Conservation (phyloP, 2,329 filamentous ascomycete genomes). For the Fusarium pseudocircinatum region DNA sequence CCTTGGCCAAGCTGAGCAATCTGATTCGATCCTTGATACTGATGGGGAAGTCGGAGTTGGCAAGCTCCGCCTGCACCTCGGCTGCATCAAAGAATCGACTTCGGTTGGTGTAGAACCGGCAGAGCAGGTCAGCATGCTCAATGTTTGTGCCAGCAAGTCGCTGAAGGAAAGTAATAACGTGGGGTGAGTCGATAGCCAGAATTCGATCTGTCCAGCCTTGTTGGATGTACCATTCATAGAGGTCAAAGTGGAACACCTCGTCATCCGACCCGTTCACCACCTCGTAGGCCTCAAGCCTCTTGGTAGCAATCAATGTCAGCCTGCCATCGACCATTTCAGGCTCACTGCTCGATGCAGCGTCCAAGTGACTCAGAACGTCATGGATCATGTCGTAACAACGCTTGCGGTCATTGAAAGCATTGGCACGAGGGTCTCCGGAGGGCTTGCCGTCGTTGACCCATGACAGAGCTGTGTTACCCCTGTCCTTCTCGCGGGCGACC, state of each 20-base stretch:
- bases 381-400: slow-evolving; percentile 90
- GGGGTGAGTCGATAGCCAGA: slow-evolving; percentile 83
- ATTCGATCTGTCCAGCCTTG: slow-evolving; percentile 88
- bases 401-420: slow-evolving; percentile 75
- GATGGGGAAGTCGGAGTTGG: slow-evolving; percentile 82
- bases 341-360: slow-evolving; percentile 73
- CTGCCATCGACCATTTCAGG: slow-evolving; percentile 82
- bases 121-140: slow-evolving; percentile 87
- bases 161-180: slow-evolving; percentile 86
- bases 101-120: slow-evolving; percentile 89
- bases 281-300: slow-evolving; percentile 86
- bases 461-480: slow-evolving; percentile 82
- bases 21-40: slow-evolving; percentile 87
- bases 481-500: slow-evolving; percentile 86
- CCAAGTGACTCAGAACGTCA: slow-evolving; percentile 79
- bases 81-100: slow-evolving; percentile 88
- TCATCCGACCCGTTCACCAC: slow-evolving; percentile 90
- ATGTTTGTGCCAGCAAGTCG: slow-evolving; percentile 77
- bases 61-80: slow-evolving; percentile 83
- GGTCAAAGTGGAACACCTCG: slow-evolving; percentile 91
- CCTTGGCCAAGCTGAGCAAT: slow-evolving; percentile 89
- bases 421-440: slow-evolving; percentile 72
- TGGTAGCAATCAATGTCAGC: slow-evolving; percentile 77
- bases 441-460: slow-evolving; percentile 90
- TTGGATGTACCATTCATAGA: slow-evolving; percentile 97